Conservation (phyloP, 257 asterid species). For the Linaria vulgaris region DNA sequence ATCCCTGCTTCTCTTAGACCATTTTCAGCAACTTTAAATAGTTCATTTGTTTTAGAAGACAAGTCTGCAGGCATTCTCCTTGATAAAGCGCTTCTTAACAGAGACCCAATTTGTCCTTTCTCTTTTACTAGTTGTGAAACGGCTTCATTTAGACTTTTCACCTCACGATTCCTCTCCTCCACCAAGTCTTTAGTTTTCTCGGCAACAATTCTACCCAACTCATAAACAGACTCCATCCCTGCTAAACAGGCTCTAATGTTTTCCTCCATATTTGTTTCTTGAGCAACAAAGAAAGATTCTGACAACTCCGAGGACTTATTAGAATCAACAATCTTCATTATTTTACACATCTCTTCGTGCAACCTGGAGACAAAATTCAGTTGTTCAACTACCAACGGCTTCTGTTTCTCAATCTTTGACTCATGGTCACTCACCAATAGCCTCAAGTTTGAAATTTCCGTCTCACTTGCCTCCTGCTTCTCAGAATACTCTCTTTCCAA, state of each 20-base stretch:
- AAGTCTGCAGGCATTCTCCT: slow-evolving; percentile 72
- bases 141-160: slow-evolving; percentile 60
- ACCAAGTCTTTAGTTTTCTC: slow-evolving; percentile 67
- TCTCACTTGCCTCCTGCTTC: slow-evolving; percentile 50
- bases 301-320: slow-evolving; percentile 68
- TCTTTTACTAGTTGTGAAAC: slow-evolving; percentile 71
- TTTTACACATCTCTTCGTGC: slow-evolving; percentile 66
- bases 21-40: slow-evolving; percentile 90
- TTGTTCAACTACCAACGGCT: slow-evolving; percentile 72
- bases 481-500: slow-evolving; percentile 53
- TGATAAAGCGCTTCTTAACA: slow-evolving; percentile 81
- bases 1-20: slow-evolving; percentile 88
- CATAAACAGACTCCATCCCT: slow-evolving; percentile 87
- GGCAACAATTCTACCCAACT: slow-evolving; percentile 62
- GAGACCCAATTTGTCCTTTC: slow-evolving; percentile 89
- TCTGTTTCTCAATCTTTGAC: slow-evolving; percentile 53
- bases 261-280: slow-evolving; percentile 86
- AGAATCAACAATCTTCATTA: slow-evolving; percentile 76
- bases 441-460: slow-evolving; percentile 55
- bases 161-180: slow-evolving; percentile 66
- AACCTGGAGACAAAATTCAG: slow-evolving; percentile 61
- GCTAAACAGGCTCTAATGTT: slow-evolving; percentile 80
- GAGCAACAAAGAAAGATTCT: slow-evolving; percentile 83
- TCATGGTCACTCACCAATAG: slow-evolving; percentile 54
- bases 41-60: slow-evolving; percentile 74